Evolutionary conservation across 257 asterid genomes (phyloP).

Genomic region (Cordia subcordata): DNA sequence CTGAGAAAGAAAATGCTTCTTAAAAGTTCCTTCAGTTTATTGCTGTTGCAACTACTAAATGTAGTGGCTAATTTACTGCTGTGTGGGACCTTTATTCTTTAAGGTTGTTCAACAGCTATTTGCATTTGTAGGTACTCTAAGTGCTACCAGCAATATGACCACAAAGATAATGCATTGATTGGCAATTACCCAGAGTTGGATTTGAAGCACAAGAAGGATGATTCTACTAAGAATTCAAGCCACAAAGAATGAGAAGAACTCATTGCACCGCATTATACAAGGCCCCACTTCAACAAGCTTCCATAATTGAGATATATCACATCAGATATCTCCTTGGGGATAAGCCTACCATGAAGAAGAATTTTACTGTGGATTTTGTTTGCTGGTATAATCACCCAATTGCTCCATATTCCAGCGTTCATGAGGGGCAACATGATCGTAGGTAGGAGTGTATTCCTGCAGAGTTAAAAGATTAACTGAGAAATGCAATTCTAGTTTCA

Average conservation of each 20-base stretch:
- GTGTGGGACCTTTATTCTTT: constrained; percentile 10
- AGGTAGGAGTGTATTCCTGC: constrained; percentile 61
- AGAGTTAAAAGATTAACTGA: constrained; percentile 18
- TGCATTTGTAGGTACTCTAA: constrained; percentile 4
- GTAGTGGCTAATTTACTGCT: constrained; percentile 1
- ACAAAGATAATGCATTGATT: constrained; percentile 14
- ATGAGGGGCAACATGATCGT: constrained; percentile 77
- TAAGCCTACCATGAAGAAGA: constrained; percentile 41
- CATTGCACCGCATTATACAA: constrained; percentile 15
- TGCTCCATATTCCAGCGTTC: constrained; percentile 92
- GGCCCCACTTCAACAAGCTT: constrained; percentile 31
- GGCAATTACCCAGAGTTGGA: constrained; percentile 17
- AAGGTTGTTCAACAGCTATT: neutral
- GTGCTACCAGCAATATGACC: constrained; percentile 14
- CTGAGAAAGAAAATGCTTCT: neutral
- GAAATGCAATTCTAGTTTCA: neutral
- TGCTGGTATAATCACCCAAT: constrained; percentile 49
- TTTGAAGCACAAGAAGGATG: constrained; percentile 17
- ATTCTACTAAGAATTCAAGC: constrained; percentile 15
- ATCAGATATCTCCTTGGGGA: constrained; percentile 24
- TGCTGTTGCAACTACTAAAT: constrained; percentile 2
- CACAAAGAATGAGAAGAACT: constrained; percentile 31
- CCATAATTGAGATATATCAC: constrained; percentile 30
- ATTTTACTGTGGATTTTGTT: constrained; percentile 32
- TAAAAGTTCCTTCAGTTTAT: constrained; percentile 1